Percentiles rank a stretch among this genome's conserved stretches.
These are phyloP conservation scores for Paratinospora sagittata DNA, from an alignment of 164 flowering plant species.

Conservation along the genomic window DNA sequence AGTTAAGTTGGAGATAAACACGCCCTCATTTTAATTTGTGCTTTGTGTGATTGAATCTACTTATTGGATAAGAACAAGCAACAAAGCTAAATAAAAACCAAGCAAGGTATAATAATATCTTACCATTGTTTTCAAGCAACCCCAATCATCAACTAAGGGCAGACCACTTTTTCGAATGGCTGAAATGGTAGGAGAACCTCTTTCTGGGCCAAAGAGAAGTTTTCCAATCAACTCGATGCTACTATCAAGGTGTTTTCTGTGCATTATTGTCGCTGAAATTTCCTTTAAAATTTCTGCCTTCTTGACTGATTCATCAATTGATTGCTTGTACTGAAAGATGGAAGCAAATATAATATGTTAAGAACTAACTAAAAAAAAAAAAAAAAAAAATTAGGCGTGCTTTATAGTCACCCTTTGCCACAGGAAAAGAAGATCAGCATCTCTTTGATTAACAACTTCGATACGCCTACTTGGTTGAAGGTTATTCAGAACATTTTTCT, in stretches of 20 bases:
- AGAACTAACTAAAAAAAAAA: background rate
- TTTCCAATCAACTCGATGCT: conserved; percentile 60
- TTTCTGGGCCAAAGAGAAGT: conserved; percentile 50
- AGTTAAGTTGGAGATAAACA: too few species aligned
- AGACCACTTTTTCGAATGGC: conserved; percentile 37
- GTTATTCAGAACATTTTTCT: conserved; percentile 38
- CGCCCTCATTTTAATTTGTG: too few species aligned
- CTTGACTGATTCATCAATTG: conserved; percentile 31
- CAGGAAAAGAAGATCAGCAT: conserved; percentile 76
- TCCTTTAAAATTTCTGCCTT: conserved; percentile 42
- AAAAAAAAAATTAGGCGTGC: background rate
- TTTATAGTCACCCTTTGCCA: conserved; percentile 64
- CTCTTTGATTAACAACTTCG: conserved; percentile 82
- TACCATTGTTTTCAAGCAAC: conserved; percentile 77
- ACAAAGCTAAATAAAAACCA: too few species aligned
- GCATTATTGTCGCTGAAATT: conserved; percentile 43
- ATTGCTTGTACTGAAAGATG: conserved; percentile 40
- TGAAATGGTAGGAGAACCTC: conserved; percentile 34
- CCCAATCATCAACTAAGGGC: conserved; percentile 83
- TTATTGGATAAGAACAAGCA: too few species aligned
- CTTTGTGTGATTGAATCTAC: too few species aligned
- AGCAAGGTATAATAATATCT: too few species aligned
- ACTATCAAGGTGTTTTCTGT: conserved; percentile 59
- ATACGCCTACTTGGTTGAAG: conserved; percentile 15
- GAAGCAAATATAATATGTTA: background rate